A percentile compares a stretch with the other conserved stretches of the same genome.
These are phyloP conservation scores for Chaetomiaceae sp. DNA, from an alignment of 2,329 filamentous ascomycete genomes.

Conservation along the genomic window DNA sequence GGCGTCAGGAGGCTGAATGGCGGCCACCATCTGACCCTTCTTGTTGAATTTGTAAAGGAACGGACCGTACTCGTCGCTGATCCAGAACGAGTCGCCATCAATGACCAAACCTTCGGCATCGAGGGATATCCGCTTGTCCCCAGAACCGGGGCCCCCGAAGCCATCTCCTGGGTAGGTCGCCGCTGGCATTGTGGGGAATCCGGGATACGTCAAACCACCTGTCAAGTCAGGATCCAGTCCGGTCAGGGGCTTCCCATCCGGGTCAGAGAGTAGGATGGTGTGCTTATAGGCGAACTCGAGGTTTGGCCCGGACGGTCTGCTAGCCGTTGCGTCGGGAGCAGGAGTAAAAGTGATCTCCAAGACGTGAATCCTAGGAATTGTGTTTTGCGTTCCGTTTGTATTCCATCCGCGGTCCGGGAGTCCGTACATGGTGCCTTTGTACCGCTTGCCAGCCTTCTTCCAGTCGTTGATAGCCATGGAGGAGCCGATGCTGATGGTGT, in stretches of 20 bases:
- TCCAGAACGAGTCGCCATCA: conserved; percentile 60
- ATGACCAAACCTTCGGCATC: conserved; percentile 66
- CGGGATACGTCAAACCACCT: conserved; percentile 50
- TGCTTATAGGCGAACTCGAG: conserved; percentile 59
- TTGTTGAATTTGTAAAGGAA: conserved; percentile 63
- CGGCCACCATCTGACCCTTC: conserved; percentile 55
- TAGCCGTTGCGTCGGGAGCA: conserved; percentile 45
- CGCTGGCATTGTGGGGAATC: conserved; percentile 58
- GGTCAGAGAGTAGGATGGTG: conserved; percentile 60
- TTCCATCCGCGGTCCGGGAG: conserved; percentile 71
- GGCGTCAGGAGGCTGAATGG: conserved; percentile 61
- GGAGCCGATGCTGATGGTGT: conserved; percentile 65
- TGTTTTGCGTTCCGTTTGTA: conserved; percentile 66
- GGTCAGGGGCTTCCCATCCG: conserved; percentile 57
- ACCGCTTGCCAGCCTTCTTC: conserved; percentile 50
- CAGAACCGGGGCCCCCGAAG: conserved; percentile 57
- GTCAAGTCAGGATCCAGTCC: conserved; percentile 58
- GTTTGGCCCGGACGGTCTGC: conserved; percentile 55
- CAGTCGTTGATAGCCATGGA: conserved; percentile 60
- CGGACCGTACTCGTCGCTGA: conserved; percentile 67
- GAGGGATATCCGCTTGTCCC: conserved; percentile 55
- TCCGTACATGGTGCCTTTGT: conserved; percentile 58
- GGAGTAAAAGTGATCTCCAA: conserved; percentile 58
- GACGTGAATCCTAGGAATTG: conserved; percentile 64
- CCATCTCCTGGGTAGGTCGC: conserved; percentile 64